Percentiles rank a stretch among this genome's conserved stretches.
Conservation (phyloP, 1,139 yeast species). For the Kodamaea alishanica region DNA sequence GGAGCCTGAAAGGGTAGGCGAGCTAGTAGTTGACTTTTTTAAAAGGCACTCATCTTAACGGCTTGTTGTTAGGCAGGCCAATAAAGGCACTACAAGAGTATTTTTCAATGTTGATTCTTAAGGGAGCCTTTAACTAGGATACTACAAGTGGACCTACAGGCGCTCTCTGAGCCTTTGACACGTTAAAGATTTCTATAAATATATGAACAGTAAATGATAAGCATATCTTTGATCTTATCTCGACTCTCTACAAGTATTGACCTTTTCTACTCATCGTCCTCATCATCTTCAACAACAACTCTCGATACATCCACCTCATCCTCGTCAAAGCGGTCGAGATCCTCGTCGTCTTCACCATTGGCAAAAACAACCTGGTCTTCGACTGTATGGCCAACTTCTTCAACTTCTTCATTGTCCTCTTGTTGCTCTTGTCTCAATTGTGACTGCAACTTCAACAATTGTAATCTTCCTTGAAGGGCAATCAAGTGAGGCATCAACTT, state of each 20-base stretch:
- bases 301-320: slow-evolving; percentile 16
- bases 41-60: background rate
- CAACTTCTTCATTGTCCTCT: slow-evolving; percentile 23
- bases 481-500: slow-evolving; percentile 37
- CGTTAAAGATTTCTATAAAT: too few relatives aligned
- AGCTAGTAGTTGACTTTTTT: slow-evolving; percentile 29
- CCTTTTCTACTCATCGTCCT: slow-evolving; percentile 13
- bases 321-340: too few relatives aligned
- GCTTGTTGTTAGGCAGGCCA: too few relatives aligned
- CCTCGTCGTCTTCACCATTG: slow-evolving; percentile 42
- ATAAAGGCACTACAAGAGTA: background rate
- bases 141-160: too few relatives aligned
- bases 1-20: slow-evolving; percentile 31
- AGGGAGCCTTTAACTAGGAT: too few relatives aligned
- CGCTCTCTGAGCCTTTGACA: too few relatives aligned
- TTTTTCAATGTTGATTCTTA: too few relatives aligned
- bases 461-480: slow-evolving; percentile 44
- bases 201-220: too few relatives aligned
- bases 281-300: slow-evolving; percentile 19
- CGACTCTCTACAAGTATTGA: too few relatives aligned
- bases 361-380: slow-evolving; percentile 28
- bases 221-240: too few relatives aligned
- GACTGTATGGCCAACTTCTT: slow-evolving; percentile 17
- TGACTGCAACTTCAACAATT: slow-evolving; percentile 38
- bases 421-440: slow-evolving; percentile 26